phyloP scores from a whole-genome alignment of 805 yeast species.

The Saturnispora quitensis region DNA sequence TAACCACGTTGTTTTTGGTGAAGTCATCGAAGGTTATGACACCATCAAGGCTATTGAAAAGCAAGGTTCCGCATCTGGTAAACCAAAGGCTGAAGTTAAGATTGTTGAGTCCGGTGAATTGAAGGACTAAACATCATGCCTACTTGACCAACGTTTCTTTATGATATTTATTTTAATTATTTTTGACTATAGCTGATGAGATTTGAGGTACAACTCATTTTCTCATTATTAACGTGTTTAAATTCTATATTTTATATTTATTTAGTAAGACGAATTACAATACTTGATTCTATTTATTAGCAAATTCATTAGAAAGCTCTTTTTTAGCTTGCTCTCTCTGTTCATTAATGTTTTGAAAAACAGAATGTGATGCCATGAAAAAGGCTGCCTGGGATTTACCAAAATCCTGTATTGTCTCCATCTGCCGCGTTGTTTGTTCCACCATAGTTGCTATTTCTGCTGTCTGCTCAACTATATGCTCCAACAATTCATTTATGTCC shows the following conservation, averaged over 20 bases:
- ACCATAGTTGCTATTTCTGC: constrained; percentile 16
- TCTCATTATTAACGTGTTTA: constrained; percentile 8
- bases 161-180: neutral
- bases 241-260: neutral
- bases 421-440: constrained; percentile 20
- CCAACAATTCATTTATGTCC: constrained; percentile 14
- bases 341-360: constrained; percentile 23
- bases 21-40: constrained; percentile 77
- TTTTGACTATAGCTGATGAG: neutral
- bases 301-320: neutral
- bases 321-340: constrained; percentile 15
- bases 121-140: constrained; percentile 14
- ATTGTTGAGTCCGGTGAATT: constrained; percentile 52
- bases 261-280: neutral
- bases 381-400: constrained; percentile 23
- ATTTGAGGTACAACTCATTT: neutral
- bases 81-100: constrained; percentile 38
- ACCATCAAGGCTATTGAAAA: constrained; percentile 78
- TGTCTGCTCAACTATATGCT: constrained; percentile 17
- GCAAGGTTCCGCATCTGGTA: constrained; percentile 42
- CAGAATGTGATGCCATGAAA: constrained; percentile 25
- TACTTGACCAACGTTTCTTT: neutral
- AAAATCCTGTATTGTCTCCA: constrained; percentile 19
- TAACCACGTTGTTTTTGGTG: constrained; percentile 92
- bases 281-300: neutral